Evolutionary conservation across 768 basidiomycete species (phyloP), one percentile per base, ranked within the genome.

Genomic region (Mycena chlorophos): DNA sequence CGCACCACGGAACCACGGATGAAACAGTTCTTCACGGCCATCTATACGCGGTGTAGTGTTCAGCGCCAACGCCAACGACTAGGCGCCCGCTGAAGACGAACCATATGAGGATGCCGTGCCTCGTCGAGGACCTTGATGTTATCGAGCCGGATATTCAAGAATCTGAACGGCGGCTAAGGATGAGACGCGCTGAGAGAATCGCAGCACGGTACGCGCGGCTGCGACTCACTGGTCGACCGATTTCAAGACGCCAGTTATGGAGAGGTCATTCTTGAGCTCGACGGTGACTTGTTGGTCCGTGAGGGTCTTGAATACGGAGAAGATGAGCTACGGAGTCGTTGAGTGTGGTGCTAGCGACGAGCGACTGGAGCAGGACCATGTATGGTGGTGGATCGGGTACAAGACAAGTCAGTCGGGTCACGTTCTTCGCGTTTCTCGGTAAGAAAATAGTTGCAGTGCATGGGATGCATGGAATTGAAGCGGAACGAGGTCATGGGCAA

Each of bases 21-120:
- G 69, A 99, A 99, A 71, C 94, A 97, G 71, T 98, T 98, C 77
- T 95, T 96, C 39, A 99, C 94, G 0, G 96, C 94, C 87, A 98
- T 94, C 96, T 98, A 63, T 30, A 60, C 38, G 31, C 8, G 17
- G 31, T 8, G 31, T 39, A 27, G 31, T 57, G 37, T 46, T 30
- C 31, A 26, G 52, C 40, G 16, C 43, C 50, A 22, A 45, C 42
- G 27, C 14, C 12, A 8, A 17, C 13, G 2, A 10, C 0, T 13
- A 26, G 29, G 23, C 14, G n/a, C 27, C 3, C 20, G 42, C 13
- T 29, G 42, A 17, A 31, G 25, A 46, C 82, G 60, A 56, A 91
- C 96, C 95, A 99, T 98, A 72, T 99, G 97, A 23, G 97, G 97
- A 73, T 98, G 94, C 64, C 92, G 79, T 47, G 88, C 86, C 65